phyloP scores from a whole-genome alignment of 148 eudicot species.

The Heliamphora exappendiculata region DNA sequence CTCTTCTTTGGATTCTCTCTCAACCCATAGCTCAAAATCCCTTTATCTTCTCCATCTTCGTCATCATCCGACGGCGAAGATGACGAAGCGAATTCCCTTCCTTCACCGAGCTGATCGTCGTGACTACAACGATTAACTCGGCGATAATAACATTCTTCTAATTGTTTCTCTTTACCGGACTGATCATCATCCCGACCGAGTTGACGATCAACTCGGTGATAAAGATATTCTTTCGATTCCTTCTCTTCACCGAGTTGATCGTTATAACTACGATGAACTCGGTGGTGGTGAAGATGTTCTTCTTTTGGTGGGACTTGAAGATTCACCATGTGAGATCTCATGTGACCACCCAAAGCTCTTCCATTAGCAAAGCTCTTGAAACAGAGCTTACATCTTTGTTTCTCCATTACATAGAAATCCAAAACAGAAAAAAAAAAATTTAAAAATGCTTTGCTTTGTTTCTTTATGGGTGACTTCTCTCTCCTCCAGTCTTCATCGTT shows the following conservation, averaged over 20 bases:
- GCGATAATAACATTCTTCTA: conserved; percentile 1
- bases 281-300: neutral
- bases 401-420: conserved; percentile 35
- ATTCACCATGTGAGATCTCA: conserved; percentile 76
- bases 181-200: conserved; percentile 5
- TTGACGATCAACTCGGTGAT: too few species aligned
- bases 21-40: conserved; percentile 10
- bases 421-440: neutral
- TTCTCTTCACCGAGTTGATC: conserved; percentile 8
- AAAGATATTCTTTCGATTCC: conserved; percentile 11
- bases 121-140: neutral
- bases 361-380: conserved; percentile 49
- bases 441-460: too few species aligned
- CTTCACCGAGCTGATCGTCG: conserved; percentile 6
- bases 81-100: conserved; percentile 16
- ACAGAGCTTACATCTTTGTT: conserved; percentile 60
- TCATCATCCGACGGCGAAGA: conserved; percentile 8
- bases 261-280: neutral
- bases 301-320: conserved; percentile 16
- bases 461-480: neutral
- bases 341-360: conserved; percentile 84
- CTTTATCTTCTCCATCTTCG: conserved; percentile 13
- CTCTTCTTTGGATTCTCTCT: conserved; percentile 26
- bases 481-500: neutral
- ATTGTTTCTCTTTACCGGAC: conserved; percentile 5